Evolutionary conservation across 495 filamentous ascomycete genomes (phyloP).

Genomic region (Pseudotulostoma volvatum): DNA sequence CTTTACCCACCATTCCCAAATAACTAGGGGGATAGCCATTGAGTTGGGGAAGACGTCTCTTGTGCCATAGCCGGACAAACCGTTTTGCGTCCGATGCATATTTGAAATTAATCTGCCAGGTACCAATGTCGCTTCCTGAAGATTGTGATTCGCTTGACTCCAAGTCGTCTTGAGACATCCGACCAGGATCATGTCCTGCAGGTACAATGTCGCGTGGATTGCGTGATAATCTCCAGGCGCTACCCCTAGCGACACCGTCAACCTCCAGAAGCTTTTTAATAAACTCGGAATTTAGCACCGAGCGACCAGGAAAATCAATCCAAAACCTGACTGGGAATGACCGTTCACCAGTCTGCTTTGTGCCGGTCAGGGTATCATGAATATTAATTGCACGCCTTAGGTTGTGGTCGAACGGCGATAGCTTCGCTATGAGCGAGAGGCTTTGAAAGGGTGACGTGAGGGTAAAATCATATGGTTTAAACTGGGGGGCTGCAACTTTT

Average conservation of each 20-base stretch:
- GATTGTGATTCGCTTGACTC: background rate
- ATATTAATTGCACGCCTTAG: background rate
- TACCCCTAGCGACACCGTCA: slow-evolving; percentile 1
- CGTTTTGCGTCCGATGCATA: slow-evolving; percentile 33
- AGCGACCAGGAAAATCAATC: slow-evolving; percentile 2
- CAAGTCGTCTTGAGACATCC: background rate
- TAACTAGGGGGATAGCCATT: background rate
- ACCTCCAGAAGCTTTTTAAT: background rate
- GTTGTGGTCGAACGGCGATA: background rate
- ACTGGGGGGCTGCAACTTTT: background rate
- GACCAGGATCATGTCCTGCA: background rate
- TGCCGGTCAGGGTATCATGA: background rate
- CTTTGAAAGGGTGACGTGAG: background rate
- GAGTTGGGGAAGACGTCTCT: slow-evolving; percentile 21
- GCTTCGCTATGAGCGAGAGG: background rate
- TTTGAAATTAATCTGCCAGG: slow-evolving; percentile 34
- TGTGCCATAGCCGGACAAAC: slow-evolving; percentile 42
- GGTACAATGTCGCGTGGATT: background rate
- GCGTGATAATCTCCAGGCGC: background rate
- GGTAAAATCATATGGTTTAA: background rate
- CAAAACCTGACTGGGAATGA: background rate
- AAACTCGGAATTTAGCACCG: slow-evolving; percentile 7
- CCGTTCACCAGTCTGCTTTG: background rate
- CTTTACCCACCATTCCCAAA: background rate
- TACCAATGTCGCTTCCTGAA: slow-evolving; percentile 6